Percentiles rank a stretch among this genome's conserved stretches.
These are phyloP conservation scores for Irpex lacteus DNA, from an alignment of 1,284 basidiomycete species.

Conservation along the genomic window DNA sequence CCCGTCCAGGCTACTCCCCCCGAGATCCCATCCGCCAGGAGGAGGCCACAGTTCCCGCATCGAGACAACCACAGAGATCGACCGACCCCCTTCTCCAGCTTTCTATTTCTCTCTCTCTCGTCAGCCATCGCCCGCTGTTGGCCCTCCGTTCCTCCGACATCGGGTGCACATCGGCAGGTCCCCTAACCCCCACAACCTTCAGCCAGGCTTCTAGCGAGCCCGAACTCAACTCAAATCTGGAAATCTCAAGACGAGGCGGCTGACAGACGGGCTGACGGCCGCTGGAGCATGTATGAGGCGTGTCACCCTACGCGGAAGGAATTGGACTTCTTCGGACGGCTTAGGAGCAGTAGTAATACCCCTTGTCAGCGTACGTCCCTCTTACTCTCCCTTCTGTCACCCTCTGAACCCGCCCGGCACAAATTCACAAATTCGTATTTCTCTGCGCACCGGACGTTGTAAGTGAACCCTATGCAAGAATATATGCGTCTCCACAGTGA, in stretches of 20 bases:
- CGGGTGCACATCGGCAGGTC: background rate
- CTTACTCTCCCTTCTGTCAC: background rate
- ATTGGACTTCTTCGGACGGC: background rate
- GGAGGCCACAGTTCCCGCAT: background rate
- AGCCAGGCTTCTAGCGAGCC: background rate
- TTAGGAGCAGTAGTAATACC: background rate
- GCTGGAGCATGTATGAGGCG: background rate
- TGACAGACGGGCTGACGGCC: background rate
- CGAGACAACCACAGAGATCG: background rate
- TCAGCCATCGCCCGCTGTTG: background rate
- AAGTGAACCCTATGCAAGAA: background rate
- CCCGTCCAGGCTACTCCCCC: background rate
- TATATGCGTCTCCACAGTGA: background rate
- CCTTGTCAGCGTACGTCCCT: background rate
- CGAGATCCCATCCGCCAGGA: constrained; percentile 1
- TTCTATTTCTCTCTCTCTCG: background rate
- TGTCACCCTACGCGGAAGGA: background rate
- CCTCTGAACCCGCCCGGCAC: background rate
- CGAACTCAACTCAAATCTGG: background rate
- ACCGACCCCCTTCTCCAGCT: background rate
- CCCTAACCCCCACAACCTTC: background rate
- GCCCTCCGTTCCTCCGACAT: background rate
- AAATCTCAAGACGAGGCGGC: background rate
- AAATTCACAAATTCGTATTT: background rate
- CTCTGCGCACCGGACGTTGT: background rate